Evolutionary conservation across 164 flowering plant species (phyloP).

Genomic region (Magnolia kwangsiensis): DNA sequence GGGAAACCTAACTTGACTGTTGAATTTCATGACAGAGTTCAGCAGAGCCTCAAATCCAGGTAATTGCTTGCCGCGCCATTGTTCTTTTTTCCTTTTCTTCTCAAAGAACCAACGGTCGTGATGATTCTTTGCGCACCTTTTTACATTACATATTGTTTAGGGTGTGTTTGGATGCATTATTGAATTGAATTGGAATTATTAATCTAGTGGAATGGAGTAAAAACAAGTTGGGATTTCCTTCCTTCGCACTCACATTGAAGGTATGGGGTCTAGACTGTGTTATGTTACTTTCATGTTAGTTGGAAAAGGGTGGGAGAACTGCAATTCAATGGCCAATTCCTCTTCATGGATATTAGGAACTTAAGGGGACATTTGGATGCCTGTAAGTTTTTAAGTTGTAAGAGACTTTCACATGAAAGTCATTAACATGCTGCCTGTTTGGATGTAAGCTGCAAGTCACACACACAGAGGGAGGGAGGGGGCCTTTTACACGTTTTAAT

Average conservation of each 20-base stretch:
- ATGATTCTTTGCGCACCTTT: not conserved
- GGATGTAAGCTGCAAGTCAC: too few relatives aligned
- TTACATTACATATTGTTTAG: not conserved
- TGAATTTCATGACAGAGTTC: slow-evolving; percentile 56
- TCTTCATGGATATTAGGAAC: too few relatives aligned
- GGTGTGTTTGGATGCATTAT: not conserved
- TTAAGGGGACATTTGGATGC: too few relatives aligned
- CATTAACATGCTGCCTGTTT: too few relatives aligned
- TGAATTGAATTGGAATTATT: not conserved
- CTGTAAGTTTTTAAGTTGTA: too few relatives aligned
- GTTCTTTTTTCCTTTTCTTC: not conserved
- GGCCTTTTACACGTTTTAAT: too few relatives aligned
- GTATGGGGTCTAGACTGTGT: too few relatives aligned
- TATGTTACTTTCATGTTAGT: too few relatives aligned
- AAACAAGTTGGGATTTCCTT: not conserved
- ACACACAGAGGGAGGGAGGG: too few relatives aligned
- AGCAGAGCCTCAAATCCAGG: slow-evolving; percentile 47
- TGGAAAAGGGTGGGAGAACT: not conserved
- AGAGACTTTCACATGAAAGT: too few relatives aligned
- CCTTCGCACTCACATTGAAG: not conserved
- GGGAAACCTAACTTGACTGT: slow-evolving; percentile 42
- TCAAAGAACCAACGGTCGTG: not conserved
- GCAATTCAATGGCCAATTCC: not conserved
- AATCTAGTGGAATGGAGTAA: not conserved
- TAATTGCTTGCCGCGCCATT: slow-evolving; percentile 9